Base-by-base conservation (phyloP, 179 eudicot genomes). In the Heliamphora pulchella region DNA sequence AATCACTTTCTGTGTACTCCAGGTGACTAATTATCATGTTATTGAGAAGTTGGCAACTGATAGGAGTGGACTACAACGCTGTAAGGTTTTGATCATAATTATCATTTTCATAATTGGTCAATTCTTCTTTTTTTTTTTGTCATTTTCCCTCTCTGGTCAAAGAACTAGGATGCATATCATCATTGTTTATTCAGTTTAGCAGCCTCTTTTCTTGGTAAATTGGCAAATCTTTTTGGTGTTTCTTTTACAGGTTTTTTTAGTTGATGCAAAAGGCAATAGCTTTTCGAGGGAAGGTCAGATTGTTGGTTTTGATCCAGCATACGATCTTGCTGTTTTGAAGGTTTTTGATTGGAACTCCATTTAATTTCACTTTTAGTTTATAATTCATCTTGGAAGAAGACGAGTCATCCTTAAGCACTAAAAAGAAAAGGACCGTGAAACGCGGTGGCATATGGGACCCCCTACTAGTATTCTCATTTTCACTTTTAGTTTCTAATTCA, bases 1-100 rank as follows among this genome's bases (percentile, higher is more conserved):
- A 9, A 2, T 48, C 59, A 13, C 47, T 54, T 80, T 65, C 20
- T 67, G 50, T 71, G 77, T 83, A 70, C 85, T 80, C 76, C 87
- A 95, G 97, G 98, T 93, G 57, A 95, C 97, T 55, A 95, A 95
- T 79, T 95, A 93, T 83, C 98, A 95, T 82, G 98, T 95, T 55
- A 82, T 95, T 71, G 90, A 91, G 51, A 90, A 91, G 84, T 79
- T 95, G 88, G 95, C 92, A 76, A 91, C 89, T 13, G 97, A 95
- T 80, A 84, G 46, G 70, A 83, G 85, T 78, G 94, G 97, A 76
- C 88, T 86, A 79, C 97, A 87, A 83, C 90, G 84, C 82, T 95
- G 97, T 95, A 91, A 95, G 98, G 98, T 93, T 87, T 87, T 89
- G 79, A 80, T 82, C 77, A 13, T 57, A n/a, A 46, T 41, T 81